These are phyloP conservation scores for Phoma herbarum DNA, from an alignment of 2,329 filamentous ascomycete genomes.

Conservation along the genomic window DNA sequence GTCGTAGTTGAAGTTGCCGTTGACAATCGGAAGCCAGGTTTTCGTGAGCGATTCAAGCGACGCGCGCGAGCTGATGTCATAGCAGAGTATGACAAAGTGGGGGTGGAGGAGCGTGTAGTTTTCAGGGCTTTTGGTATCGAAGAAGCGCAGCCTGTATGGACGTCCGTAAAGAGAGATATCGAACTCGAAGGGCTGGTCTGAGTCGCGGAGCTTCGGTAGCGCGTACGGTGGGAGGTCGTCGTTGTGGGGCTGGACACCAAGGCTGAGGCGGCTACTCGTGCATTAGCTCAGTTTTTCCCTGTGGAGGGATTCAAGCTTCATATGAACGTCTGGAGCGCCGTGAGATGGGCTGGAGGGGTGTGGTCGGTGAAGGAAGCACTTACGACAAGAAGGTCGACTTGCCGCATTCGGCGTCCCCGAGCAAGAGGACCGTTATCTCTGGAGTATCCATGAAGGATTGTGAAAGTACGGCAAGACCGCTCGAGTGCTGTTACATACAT, in stretches of 20 bases:
- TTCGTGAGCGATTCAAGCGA: constrained; percentile 59
- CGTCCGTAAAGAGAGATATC: constrained; percentile 66
- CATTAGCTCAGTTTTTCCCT: background rate
- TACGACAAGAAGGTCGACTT: constrained; percentile 71
- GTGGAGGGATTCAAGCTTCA: background rate
- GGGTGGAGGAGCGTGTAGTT: constrained; percentile 65
- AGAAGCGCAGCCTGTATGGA: constrained; percentile 64
- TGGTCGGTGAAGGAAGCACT: constrained; percentile 42
- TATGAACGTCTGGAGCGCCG: background rate
- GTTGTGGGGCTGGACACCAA: constrained; percentile 40
- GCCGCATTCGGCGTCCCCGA: constrained; percentile 67
- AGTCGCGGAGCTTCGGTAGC: constrained; percentile 60
- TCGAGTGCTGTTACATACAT: constrained; percentile 25
- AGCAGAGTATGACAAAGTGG: constrained; percentile 66
- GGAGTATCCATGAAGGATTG: constrained; percentile 38
- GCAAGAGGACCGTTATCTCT: constrained; percentile 61
- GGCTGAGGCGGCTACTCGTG: constrained; percentile 38
- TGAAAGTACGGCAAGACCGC: constrained; percentile 7
- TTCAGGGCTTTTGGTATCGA: constrained; percentile 65
- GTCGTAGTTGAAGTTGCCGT: constrained; percentile 62
- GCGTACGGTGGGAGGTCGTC: constrained; percentile 45
- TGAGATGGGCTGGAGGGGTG: background rate
- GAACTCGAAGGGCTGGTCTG: constrained; percentile 67
- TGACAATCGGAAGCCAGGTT: constrained; percentile 56
- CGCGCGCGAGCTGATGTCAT: constrained; percentile 63